Base-by-base conservation (phyloP, 2,329 filamentous ascomycete species). In the Fusarium kyushuense region DNA sequence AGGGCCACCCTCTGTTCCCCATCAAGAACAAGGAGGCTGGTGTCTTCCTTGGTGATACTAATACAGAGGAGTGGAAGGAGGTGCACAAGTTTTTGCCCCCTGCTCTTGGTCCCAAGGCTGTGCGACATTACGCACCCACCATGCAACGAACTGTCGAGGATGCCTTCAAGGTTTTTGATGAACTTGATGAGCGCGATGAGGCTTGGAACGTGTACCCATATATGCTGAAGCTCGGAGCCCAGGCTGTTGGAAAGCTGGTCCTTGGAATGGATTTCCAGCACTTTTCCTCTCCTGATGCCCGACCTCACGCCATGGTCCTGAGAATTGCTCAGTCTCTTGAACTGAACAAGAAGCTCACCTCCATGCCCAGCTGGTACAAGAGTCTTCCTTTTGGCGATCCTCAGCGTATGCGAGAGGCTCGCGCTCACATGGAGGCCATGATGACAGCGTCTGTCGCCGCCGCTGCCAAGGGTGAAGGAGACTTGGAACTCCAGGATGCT, bases 21-120 rank as follows among this genome's bases (percentile, higher is more conserved):
- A 79, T 85, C 67, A 84, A 82, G 72, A 78, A 78, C 48, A 69
- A 75, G 9, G 76, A 80, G 21, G 79, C 81, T 0, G 81, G 79
- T 17, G 76, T 85, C 33, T 85, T 85, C 67, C 61, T 83, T 6
- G 79, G 81, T 63, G 85, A 87, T 68, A 87, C 85, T 1, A 79
- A 85, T 21, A 83, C 81, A 0, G 78, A 82, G 17, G 79, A 83
- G 55, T 88, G 84, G 83, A 73, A 75, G 25, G 69, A 82, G 0
- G 82, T 84, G 1, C 88, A 90, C 79, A 90, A 90, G 73, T 90
- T 89, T 74, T 67, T 90, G 1, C 86, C 87, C 0, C 87, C 88
- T 0, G 84, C 86, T 0, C 77, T 90, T 13, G 83, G 83, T 0
- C 87, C 87, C 32, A 88, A 87, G 71, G 87, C 87, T 0, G 86